Evolutionary conservation across 2,329 filamentous ascomycete species (phyloP), one percentile per base, ranked within the genome.

Genomic region (Trichoderma arundinaceum): DNA sequence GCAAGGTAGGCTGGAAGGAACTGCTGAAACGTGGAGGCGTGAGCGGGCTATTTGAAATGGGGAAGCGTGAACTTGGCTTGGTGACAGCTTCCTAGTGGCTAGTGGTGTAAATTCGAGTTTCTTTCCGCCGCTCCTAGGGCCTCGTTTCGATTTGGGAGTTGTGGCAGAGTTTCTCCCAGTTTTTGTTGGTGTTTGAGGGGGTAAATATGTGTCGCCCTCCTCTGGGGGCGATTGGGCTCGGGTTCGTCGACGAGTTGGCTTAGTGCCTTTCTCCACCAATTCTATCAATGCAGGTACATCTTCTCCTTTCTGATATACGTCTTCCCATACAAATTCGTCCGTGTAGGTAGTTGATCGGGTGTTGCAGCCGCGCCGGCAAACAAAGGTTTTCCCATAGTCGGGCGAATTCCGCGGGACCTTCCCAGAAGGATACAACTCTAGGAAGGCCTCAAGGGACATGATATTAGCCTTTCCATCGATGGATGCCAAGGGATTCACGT

Each of bases 101-200:
- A 99, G 81, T 0, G 95, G 95, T 0, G 95, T 99, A 73, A 98
- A 98, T 74, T 97, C 94, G 41, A 99, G 86, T 5, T 92, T 90
- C 73, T 94, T 97, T 61, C 72, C 71, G 1, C 71, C 67, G 38
- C 76, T 74, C 69, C 76, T 78, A 35, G 10, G 71, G n/a, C 67
- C 70, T 22, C 73, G 68, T 53, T 71, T 73, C 7, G 74, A 75
- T 19, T 74, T 73, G 6, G 75, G 77, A n/a, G 74, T 75, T 7
- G 73, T 69, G 7, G 71, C 74, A 5, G 71, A 65, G 12, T 71
- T 69, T 12, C 74, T 67, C 7, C 71, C 71, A 15, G 73, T 73
- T 67, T 79, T 80, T 32, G 77, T 77, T 0, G 78, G 78, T 22
- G 78, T 80, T 65, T 77, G 74, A 6, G 77, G 77, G 17, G 76